Conservation (phyloP, 139 green algal species). For the Picochlorum sp. region DNA sequence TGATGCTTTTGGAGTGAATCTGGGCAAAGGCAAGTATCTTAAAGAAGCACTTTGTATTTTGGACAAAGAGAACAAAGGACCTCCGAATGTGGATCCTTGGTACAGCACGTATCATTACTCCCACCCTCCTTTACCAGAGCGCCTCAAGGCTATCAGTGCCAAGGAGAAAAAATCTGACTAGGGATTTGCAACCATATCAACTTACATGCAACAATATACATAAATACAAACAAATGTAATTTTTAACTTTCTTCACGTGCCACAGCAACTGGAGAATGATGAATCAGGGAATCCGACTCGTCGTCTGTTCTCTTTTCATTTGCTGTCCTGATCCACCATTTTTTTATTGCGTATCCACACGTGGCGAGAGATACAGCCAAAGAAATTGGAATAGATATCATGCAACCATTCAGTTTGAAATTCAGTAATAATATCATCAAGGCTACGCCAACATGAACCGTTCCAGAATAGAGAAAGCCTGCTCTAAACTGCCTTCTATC, state of each 20-base stretch:
- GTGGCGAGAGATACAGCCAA: not conserved
- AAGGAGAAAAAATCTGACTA: slow-evolving; percentile 27
- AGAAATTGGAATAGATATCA: slow-evolving; percentile 14
- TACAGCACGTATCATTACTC: slow-evolving; percentile 70
- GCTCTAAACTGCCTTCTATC: not conserved
- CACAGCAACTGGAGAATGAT: not conserved
- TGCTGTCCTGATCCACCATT: no score
- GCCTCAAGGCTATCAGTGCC: slow-evolving; percentile 60
- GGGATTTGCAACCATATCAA: not conserved
- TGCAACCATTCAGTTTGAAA: slow-evolving; percentile 14
- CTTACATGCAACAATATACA: not conserved
- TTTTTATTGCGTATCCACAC: not conserved
- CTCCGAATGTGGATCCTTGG: slow-evolving; percentile 37
- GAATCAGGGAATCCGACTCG: no score
- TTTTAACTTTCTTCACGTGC: not conserved
- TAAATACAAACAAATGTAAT: not conserved
- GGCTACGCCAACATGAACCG: slow-evolving; percentile 7
- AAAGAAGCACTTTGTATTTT: slow-evolving; percentile 55
- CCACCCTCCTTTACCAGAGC: slow-evolving; percentile 70
- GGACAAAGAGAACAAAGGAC: slow-evolving; percentile 73
- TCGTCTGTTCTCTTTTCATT: no score
- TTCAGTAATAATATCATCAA: slow-evolving; percentile 25
- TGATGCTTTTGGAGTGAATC: slow-evolving; percentile 63
- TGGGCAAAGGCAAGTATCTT: slow-evolving; percentile 39
- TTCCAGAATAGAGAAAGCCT: not conserved